Evolutionary conservation across 108 stramenopile species (phyloP).

Genomic region (Bacterosira constricta): DNA sequence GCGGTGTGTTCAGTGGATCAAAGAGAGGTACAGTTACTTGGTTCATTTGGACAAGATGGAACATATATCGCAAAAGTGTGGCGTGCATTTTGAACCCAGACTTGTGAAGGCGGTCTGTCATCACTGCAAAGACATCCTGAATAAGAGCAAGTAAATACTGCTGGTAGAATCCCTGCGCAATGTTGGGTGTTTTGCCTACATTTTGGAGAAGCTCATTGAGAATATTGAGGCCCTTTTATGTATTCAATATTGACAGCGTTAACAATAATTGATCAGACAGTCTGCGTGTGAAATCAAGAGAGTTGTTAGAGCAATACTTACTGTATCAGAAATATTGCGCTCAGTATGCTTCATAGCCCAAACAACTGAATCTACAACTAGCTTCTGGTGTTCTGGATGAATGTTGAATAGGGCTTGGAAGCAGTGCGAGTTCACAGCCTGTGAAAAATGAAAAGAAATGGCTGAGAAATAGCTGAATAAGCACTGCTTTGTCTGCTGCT

Average conservation of each 20-base stretch:
- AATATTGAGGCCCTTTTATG: constrained; percentile 92
- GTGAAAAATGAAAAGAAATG: constrained; percentile 6
- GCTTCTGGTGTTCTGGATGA: constrained; percentile 95
- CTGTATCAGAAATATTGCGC: constrained; percentile 94
- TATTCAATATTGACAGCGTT: neutral
- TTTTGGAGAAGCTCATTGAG: constrained; percentile 92
- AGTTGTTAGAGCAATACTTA: constrained; percentile 34
- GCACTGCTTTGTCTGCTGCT: neutral
- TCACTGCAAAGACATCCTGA: constrained; percentile 96
- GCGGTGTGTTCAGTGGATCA: constrained; percentile 75
- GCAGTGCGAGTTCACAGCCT: constrained; percentile 90
- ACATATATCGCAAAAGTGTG: constrained; percentile 94
- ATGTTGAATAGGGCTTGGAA: constrained; percentile 97
- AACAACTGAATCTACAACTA: constrained; percentile 96
- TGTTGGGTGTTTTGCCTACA: constrained; percentile 88
- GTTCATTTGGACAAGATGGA: constrained; percentile 93
- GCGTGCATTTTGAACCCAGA: constrained; percentile 99
- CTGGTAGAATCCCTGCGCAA: constrained; percentile 96
- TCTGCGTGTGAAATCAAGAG: neutral
- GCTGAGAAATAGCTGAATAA: neutral
- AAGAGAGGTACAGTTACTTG: constrained; percentile 96
- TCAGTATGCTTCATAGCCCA: constrained; percentile 99
- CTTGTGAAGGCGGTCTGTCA: constrained; percentile 99
- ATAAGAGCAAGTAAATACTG: constrained; percentile 95
- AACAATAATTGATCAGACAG: neutral